Evolutionary conservation across 1,284 basidiomycete genomes (phyloP), one percentile per base, ranked within the genome.

Genomic region (Cutaneotrichosporon sp.): DNA sequence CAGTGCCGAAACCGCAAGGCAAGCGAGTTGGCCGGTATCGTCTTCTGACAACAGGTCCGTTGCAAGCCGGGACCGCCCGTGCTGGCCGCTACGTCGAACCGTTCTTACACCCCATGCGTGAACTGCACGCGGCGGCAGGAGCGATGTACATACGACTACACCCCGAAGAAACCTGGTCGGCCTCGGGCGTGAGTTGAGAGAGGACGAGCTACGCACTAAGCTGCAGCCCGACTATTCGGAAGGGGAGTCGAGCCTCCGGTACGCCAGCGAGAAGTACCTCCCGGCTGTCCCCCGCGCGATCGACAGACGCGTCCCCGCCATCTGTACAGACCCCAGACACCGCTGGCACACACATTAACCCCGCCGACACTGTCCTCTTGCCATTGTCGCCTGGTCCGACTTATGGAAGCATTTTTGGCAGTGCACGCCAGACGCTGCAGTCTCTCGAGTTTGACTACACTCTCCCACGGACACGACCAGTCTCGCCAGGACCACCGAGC

Each of bases 111-210:
- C 38, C 36, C 38, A 30, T 53, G 52, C 36, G 9, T 17, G 2
- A 53, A 53, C 47, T 54, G 52, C 33, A 13, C 20, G 3, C 23
- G 48, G 4, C 47, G 52, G 4, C 8, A n/a, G n/a, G 47, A 54
- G 47, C 5, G 13, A 20, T 54, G 52, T 18, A 54, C 52, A 5
- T 54, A 40, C 23, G 52, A 45, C n/a, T 54, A 54, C 39, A 49
- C 41, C 35, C 52, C 47, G n/a, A 54, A 50, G 43, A 54, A 54
- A 26, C 47, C 52, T 1, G 52, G 52, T 2, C 43, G 52, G 5
- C 52, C 52, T 2, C 26, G 52, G 8, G 48, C 42, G 52, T 50
- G 37, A 46, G 45, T n/a, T 35, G 4, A 18, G 4, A 14, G 22
- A 21, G 20, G 9, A 4, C 36, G 13, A 14, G 36, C 8, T 37